Evolutionary conservation across 176 grass and related monocot genomes (phyloP), one percentile per base, ranked within the genome.

Genomic region (Alloteropsis semialata): DNA sequence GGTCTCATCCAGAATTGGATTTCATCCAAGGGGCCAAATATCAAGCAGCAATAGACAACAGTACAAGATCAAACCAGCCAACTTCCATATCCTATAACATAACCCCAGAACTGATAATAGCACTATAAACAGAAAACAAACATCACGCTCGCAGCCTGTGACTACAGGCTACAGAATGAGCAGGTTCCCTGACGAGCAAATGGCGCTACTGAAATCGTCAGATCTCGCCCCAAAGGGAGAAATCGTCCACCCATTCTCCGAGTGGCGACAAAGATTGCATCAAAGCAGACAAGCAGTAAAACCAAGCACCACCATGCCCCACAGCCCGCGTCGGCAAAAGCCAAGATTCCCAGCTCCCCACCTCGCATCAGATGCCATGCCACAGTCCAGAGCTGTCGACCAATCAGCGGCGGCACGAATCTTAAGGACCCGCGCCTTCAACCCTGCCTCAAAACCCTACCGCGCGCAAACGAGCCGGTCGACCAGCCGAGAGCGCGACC

Each of bases 381-480:
- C 43, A 29, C 32, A 74, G 72, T 54, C 32, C 43, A 29, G 32
- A 74, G 72, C 63, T 82, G 64, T 64, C 88, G 37, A 82, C n/a
- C 10, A 16, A 89, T 77, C 82, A 42, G 36, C 65, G 45, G 57
- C 7, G 6, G 65, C 78, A 66, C 83, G 73, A 86, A 86, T 86
- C 83, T 90, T 25, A 58, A 82, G 45, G 28, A 8, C 24, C 1
- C 37, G 50, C 66, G 8, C 48, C 57, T 22, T 49, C 57, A 30
- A 74, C 38, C 55, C 32, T 0, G 10, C 16, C 42, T 70, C 50
- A 69, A 85, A 89, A 69, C 71, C 82, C 56, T 77, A 56, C 29
- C 12, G 77, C 64, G 83, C 64, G 63, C 78, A 57, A 89, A 55
- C 53, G 69, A 22, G 82, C 38, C 54, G 60, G 32, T 30, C 38